Conservation (phyloP, 352 stramenopile genomes). For the Phytophthora syringae region DNA sequence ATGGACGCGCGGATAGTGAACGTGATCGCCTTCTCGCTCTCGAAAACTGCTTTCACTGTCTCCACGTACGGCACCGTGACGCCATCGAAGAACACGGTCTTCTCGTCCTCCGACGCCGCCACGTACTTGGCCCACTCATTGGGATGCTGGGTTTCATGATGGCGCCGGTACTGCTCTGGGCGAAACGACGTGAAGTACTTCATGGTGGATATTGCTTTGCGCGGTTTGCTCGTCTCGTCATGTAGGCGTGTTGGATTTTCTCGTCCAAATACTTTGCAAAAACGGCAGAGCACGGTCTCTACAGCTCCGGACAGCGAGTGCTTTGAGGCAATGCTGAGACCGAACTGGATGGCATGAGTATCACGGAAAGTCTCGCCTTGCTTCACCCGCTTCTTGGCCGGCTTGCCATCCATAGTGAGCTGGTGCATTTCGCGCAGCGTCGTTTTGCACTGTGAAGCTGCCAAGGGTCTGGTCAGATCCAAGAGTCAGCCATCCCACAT, state of each 20-base stretch:
- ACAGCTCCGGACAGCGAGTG: background rate
- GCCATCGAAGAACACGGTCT: background rate
- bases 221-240: background rate
- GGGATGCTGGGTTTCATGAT: background rate
- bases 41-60: background rate
- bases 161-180: background rate
- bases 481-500: no score
- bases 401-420: background rate
- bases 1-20: slow-evolving; percentile 1
- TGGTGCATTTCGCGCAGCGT: background rate
- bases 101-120: background rate
- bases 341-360: background rate
- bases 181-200: background rate
- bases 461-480: no score
- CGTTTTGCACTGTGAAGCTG: no score
- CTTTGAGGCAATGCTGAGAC: background rate
- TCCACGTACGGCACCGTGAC: background rate
- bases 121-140: background rate
- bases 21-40: background rate
- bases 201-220: background rate
- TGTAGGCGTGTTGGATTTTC: no score
- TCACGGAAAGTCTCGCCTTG: background rate
- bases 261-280: background rate
- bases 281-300: background rate
- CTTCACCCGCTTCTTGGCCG: background rate